Conservation (phyloP, 805 yeast species). For the Blastobotrys attinorum region DNA sequence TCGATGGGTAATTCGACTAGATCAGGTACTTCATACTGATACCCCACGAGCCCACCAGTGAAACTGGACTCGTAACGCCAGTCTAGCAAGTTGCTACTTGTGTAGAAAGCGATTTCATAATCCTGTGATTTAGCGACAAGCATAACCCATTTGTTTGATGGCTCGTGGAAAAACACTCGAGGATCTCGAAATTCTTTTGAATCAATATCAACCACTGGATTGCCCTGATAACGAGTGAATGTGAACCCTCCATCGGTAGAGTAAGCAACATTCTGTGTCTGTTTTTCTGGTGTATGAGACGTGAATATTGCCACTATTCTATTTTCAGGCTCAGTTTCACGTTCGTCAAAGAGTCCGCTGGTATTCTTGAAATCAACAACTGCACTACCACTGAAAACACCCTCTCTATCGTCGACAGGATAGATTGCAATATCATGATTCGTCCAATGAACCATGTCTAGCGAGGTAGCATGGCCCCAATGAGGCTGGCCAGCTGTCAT, state of each 20-base stretch:
- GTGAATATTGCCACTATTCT: conserved; percentile 35
- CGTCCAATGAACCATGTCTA: conserved; percentile 31
- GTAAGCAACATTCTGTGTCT: conserved; percentile 31
- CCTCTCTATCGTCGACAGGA: conserved; percentile 24
- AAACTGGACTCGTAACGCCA: too few relatives aligned
- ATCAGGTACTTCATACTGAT: too few relatives aligned
- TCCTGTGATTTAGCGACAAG: neutral
- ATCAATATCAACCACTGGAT: conserved; percentile 28
- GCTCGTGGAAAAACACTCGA: neutral
- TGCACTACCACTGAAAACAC: conserved; percentile 33
- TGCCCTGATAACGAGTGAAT: conserved; percentile 25
- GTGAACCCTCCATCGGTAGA: conserved; percentile 33
- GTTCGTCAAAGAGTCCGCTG: conserved; percentile 25
- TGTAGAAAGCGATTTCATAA: neutral
- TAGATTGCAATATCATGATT: conserved; percentile 29
- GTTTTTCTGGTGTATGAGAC: conserved; percentile 20
- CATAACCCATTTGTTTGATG: neutral
- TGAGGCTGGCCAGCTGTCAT: conserved; percentile 30
- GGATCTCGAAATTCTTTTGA: neutral
- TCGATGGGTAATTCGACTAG: too few relatives aligned
- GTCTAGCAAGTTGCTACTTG: too few relatives aligned
- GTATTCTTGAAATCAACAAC: conserved; percentile 34
- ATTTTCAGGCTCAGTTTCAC: conserved; percentile 12
- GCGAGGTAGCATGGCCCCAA: conserved; percentile 38
- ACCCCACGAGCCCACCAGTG: too few relatives aligned